Base-by-base conservation (phyloP, 768 basidiomycete genomes). In the Suillus fuscotomentosus region DNA sequence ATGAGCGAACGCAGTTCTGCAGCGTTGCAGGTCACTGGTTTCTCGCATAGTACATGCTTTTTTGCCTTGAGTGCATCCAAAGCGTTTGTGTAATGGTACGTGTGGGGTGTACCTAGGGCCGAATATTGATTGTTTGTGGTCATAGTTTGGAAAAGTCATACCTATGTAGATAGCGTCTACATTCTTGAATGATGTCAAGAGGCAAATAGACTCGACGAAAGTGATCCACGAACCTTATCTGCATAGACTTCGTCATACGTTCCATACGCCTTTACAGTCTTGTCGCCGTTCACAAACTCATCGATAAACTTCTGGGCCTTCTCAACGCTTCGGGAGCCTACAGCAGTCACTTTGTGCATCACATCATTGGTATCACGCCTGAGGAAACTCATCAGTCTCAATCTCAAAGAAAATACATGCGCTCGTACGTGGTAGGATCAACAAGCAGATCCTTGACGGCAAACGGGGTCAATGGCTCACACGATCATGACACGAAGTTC, bases 21-120 rank as follows among this genome's bases (percentile, higher is more conserved):
- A 3, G 81, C 76, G 64, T 84, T 84, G 60, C 79, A 77, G 2
- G 84, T 86, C 65, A 83, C 81, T 2, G 83, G 82, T 70, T 86
- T 86, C 71, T 86, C 85, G 69, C 83, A 83, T 14, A 86, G 76
- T 55, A 86, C 83, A 68, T 84, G 81, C 73, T 85, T 86, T 17
- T 81, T 81, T 2, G 80, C 81, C 39, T 76, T 69, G 48, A 86
- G 71, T 2, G 83, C 82, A 42, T 78, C 81, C 47, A 75, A 74
- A 17, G 82, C 77, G 72, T 84, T 82, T 61, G 73, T 69, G 71
- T 84, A 82, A 72, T 86, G 85, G 56, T 80, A 70, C 9, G 82
- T 83, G 67, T 86, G 84, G 6, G 85, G 85, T 0, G 84, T 83
- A 24, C 84, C 82, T 77, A n/a, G 8, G 20, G 51, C 61, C 11